Evolutionary conservation across 2,329 filamentous ascomycete genomes (phyloP).

Genomic region (Penicillium sclerotigenum): DNA sequence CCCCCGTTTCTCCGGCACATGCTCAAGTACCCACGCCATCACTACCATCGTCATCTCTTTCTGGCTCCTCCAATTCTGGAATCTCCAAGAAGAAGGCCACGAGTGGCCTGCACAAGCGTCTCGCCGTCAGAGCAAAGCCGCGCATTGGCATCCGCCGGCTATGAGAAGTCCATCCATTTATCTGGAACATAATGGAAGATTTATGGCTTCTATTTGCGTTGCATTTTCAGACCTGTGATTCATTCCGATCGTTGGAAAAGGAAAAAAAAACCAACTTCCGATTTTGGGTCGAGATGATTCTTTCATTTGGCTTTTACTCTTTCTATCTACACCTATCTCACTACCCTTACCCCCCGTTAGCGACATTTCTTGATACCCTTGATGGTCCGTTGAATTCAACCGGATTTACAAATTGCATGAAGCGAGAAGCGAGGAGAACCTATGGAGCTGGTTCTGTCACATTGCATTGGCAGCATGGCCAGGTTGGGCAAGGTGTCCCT

Average conservation of each 20-base stretch:
- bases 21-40: not conserved
- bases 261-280: not conserved
- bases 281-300: not conserved
- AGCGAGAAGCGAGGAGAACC: not conserved
- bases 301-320: not conserved
- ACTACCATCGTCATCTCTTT: not conserved
- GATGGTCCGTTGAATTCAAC: not conserved
- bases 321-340: not conserved
- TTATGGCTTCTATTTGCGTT: not conserved
- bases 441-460: not conserved
- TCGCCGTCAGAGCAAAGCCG: constrained; percentile 30
- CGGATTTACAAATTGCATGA: constrained; percentile 2
- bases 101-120: constrained; percentile 23
- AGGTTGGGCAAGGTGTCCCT: not conserved
- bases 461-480: not conserved
- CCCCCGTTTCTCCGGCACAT: not conserved
- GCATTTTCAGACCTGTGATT: not conserved
- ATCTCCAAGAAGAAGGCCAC: constrained; percentile 19
- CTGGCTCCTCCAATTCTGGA: constrained; percentile 15
- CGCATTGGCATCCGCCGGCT: constrained; percentile 37
- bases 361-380: constrained; percentile 12
- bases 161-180: constrained; percentile 12
- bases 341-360: not conserved
- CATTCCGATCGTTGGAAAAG: not conserved
- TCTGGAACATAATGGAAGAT: not conserved